Evolutionary conservation across 768 basidiomycete genomes (phyloP).

Genomic region (Pluteus cervinus): DNA sequence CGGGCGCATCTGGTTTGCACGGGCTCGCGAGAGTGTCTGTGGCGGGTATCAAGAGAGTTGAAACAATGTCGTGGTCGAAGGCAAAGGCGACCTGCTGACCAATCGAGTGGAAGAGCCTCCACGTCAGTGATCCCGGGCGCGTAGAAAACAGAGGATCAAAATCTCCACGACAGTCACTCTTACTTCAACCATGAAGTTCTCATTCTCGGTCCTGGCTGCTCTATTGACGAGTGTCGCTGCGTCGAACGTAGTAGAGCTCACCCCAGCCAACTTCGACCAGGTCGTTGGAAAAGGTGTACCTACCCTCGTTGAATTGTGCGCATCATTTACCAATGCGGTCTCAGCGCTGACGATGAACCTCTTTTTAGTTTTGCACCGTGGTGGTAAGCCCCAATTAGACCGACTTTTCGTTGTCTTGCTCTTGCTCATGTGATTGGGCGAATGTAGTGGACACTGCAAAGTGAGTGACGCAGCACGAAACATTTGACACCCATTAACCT

Average conservation of each 20-base stretch:
- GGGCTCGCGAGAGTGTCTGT: no score
- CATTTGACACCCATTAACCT: background rate
- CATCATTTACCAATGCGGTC: background rate
- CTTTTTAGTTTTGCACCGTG: conserved; percentile 72
- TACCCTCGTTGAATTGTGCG: conserved; percentile 84
- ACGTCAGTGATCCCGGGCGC: conserved; percentile 26
- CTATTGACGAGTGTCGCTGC: conserved; percentile 52
- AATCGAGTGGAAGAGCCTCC: background rate
- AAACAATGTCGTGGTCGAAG: no score
- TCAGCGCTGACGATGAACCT: conserved; percentile 3
- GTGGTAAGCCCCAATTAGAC: conserved; percentile 49
- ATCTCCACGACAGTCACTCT: conserved; percentile 27
- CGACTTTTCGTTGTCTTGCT: background rate
- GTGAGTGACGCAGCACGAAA: conserved; percentile 41
- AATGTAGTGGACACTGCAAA: conserved; percentile 78
- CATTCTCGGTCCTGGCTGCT: conserved; percentile 46
- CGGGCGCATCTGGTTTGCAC: no score
- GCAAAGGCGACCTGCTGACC: no score
- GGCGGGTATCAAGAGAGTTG: no score
- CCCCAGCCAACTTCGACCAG: conserved; percentile 66
- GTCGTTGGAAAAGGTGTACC: conserved; percentile 75
- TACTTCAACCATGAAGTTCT: conserved; percentile 50
- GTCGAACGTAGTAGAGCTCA: conserved; percentile 83
- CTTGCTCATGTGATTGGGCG: conserved; percentile 5
- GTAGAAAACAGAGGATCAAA: conserved; percentile 16